A percentile compares a stretch with the other conserved stretches of the same genome.
Evolutionary conservation across 306 rosid species (phyloP).

Genomic region (Quillaja saponaria): DNA sequence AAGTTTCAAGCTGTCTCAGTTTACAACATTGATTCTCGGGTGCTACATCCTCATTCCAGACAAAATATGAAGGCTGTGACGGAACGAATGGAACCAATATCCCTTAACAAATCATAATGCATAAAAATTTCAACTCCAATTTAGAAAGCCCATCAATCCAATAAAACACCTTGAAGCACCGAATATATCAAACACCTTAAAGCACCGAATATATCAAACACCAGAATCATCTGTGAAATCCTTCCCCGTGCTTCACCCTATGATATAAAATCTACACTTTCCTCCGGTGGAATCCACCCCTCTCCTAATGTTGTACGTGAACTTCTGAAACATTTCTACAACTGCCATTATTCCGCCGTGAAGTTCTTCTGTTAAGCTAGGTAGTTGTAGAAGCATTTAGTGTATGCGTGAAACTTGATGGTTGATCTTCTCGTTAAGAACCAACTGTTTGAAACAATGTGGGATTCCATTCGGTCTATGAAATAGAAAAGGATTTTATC

Average conservation of each 20-base stretch:
- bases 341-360: constrained; percentile 60
- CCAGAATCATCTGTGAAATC: constrained; percentile 44
- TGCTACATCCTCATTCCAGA: background rate
- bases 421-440: constrained; percentile 65
- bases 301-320: constrained; percentile 41
- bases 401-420: constrained; percentile 66
- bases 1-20: constrained; percentile 19
- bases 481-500: constrained; percentile 53
- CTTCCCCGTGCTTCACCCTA: constrained; percentile 51
- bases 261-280: constrained; percentile 47
- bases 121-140: constrained; percentile 24
- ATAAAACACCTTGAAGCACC: constrained; percentile 38
- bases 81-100: constrained; percentile 18
- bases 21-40: constrained; percentile 20
- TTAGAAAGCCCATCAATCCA: constrained; percentile 27
- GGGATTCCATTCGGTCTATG: constrained; percentile 76
- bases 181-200: constrained; percentile 34
- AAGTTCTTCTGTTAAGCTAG: constrained; percentile 79
- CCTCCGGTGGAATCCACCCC: constrained; percentile 48
- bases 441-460: constrained; percentile 65
- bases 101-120: constrained; percentile 24
- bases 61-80: constrained; percentile 40
- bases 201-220: constrained; percentile 37
- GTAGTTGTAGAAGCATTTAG: constrained; percentile 37
- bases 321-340: constrained; percentile 55